Evolutionary conservation across 2,329 filamentous ascomycete genomes (phyloP).

Genomic region (Penicillium occitanis): DNA sequence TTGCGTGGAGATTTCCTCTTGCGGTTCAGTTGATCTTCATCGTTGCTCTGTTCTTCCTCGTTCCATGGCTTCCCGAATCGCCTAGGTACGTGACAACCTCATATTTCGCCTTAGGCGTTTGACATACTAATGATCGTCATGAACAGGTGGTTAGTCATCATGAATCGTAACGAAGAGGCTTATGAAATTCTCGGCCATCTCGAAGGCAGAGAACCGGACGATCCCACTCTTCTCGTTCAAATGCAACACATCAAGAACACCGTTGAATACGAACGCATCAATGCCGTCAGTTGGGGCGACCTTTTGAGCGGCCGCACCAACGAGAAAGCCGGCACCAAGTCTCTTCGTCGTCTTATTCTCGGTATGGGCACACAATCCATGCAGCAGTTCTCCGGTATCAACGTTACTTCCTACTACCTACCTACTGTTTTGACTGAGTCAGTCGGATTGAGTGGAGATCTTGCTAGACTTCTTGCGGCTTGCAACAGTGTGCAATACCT

Average conservation of each 20-base stretch:
- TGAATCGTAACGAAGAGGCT: slow-evolving; percentile 39
- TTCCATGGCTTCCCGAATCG: slow-evolving; percentile 16
- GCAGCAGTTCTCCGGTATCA: slow-evolving; percentile 28
- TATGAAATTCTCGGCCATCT: slow-evolving; percentile 37
- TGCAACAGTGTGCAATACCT: slow-evolving; percentile 54
- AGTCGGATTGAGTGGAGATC: slow-evolving; percentile 53
- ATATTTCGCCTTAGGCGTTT: neutral
- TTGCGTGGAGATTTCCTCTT: slow-evolving; percentile 50
- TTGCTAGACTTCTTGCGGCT: slow-evolving; percentile 56
- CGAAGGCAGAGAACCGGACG: slow-evolving; percentile 25
- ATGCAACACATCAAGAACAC: slow-evolving; percentile 48
- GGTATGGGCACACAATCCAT: slow-evolving; percentile 40
- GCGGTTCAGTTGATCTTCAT: slow-evolving; percentile 54
- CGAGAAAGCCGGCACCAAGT: slow-evolving; percentile 37
- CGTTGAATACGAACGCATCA: slow-evolving; percentile 49
- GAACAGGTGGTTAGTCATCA: slow-evolving; percentile 29
- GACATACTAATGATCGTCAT: neutral
- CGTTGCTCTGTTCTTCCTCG: neutral
- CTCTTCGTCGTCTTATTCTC: slow-evolving; percentile 40
- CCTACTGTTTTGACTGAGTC: slow-evolving; percentile 59
- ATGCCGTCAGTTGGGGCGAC: slow-evolving; percentile 51
- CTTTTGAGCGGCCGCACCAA: slow-evolving; percentile 45
- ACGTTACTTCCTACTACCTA: slow-evolving; percentile 28
- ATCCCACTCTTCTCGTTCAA: slow-evolving; percentile 46
- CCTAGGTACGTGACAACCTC: neutral